Evolutionary conservation across 495 filamentous ascomycete species (phyloP), one percentile per base, ranked within the genome.

Genomic region (Bacidia rubella): DNA sequence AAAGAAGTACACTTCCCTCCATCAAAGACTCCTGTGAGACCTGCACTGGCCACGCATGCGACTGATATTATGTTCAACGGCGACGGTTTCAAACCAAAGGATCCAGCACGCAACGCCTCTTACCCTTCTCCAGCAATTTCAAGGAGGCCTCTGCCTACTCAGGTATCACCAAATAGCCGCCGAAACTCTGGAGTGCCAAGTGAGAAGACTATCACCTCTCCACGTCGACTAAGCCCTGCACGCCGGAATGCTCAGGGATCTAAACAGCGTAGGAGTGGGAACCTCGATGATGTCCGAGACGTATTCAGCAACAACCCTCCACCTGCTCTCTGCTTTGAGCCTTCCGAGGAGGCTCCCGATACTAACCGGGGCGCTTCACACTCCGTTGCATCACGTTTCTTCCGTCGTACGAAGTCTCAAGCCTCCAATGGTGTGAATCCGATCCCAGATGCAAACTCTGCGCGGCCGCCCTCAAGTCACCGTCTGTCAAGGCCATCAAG

Each of bases 1-100:
- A 56, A 45, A 29, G 27, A n/a, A 12, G 22, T 22, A 15, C 54
- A 32, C 1, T 25, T 44, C 2, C 11, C 27, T 44, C 12, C 21
- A 0, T 25, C 46, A 17, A 47, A 17, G 2, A 44, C 19, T 15
- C 21, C 49, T 46, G 15, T 35, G 17, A 21, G 52, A 9, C 55
- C 55, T 19, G 42, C 45, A 26, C 49, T 58, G 20, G 44, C 32
- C 15, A 51, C 19, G 2, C 43, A 39, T 27, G 32, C 11, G n/a
- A 61, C 49, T n/a, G 56, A 61, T 7, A 47, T 42, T 0, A 51
- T 56, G 45, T 55, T 54, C 32, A 56, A 52, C 32, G 55, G 25
- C 39, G 54, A 52, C 10, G 19, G 23, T 12, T 29, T 46, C 39
- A 49, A 44, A 45, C 21, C 47, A 0, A 45, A 21, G 3, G 40